Base-by-base conservation (phyloP, 176 grass and related monocot species). In the Thinopyrum elongatum region DNA sequence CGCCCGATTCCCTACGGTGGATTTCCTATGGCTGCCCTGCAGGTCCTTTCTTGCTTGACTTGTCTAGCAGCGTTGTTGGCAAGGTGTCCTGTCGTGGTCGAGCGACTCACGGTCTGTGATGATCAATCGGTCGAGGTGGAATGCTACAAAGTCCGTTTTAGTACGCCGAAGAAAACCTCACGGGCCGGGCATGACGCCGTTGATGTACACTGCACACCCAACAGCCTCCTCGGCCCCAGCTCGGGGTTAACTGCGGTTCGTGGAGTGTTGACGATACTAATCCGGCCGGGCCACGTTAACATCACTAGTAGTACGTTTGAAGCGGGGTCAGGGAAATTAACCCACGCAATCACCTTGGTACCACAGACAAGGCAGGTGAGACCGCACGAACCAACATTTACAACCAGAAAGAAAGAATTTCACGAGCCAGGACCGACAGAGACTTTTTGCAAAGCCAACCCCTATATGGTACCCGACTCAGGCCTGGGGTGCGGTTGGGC, bases 351-450 rank as follows among this genome's bases (percentile, higher is more conserved):
- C 7, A 23, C 28, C 1, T 19, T 5, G 13, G 77, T 41, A 28
- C 22, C 13, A 4, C 25, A 53, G 16, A 53, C 26, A 13, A 29
- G 16, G 66, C 39, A 26, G 7, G 28, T 4, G 63, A 22, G 31
- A 78, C 26, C 27, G 59, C 60, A 85, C 83, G 63, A 28, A 30
- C 60, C n/a, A 62, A 4, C 42, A 65, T 62, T 19, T 84, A 76
- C 7, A 14, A 21, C 30, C 23, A 14, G 74, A 47, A 47, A 21
- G 74, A 34, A 22, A 53, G 74, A 76, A 68, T 68, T 85, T 12
- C 12, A 16, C 63, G 63, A 44, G 39, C 10, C 62, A 67, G 39
- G 39, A 49, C 39, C 61, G 62, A 49, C 39, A 49, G 26, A 42
- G 57, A 64, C 77, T 35, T 33, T 27, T 42, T 13, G 65, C 30